A percentile compares a stretch with the other conserved stretches of the same genome.
Evolutionary conservation across 2,329 filamentous ascomycete genomes (phyloP).

Genomic region (Bretziella fagacearum): DNA sequence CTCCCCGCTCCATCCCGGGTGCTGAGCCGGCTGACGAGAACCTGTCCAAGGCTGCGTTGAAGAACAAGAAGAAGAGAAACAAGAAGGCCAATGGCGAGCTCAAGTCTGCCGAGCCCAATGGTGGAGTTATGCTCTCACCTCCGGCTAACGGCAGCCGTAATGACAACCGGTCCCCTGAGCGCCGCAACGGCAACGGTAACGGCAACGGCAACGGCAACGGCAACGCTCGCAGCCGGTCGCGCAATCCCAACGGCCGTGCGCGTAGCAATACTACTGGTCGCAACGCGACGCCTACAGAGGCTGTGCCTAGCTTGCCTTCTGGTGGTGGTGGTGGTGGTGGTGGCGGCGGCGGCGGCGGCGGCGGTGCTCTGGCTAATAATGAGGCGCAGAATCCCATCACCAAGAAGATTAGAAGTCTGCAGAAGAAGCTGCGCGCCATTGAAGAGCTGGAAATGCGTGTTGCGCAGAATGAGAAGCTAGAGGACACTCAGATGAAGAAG

Average conservation of each 20-base stretch:
- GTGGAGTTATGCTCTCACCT: conserved; percentile 31
- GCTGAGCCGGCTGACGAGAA: conserved; percentile 53
- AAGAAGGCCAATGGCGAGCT: conserved; percentile 79
- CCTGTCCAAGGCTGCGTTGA: conserved; percentile 67
- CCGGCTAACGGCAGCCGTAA: conserved; percentile 25
- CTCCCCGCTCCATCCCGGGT: conserved; percentile 47
- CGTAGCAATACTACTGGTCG: conserved; percentile 35
- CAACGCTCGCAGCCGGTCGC: conserved; percentile 37
- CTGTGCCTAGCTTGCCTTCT: not conserved
- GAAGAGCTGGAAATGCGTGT: conserved; percentile 96
- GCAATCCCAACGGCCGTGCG: conserved; percentile 31
- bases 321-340: not conserved
- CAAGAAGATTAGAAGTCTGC: conserved; percentile 82
- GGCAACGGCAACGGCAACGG: conserved; percentile 23
- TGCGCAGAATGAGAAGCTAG: conserved; percentile 85
- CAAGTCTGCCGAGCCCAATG: conserved; percentile 31
- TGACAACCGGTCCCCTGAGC: conserved; percentile 49
- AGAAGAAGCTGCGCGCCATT: conserved; percentile 96
- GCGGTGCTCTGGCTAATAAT: conserved; percentile 25
- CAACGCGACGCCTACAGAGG: conserved; percentile 8
- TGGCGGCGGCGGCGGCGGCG: conserved; percentile 15
- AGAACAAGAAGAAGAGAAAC: conserved; percentile 96
- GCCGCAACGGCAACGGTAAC: conserved; percentile 30
- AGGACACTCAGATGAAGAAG: conserved; percentile 98
- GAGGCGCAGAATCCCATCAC: conserved; percentile 53